Conservation (phyloP, 768 basidiomycete species). For the Leccinum uliginosum region DNA sequence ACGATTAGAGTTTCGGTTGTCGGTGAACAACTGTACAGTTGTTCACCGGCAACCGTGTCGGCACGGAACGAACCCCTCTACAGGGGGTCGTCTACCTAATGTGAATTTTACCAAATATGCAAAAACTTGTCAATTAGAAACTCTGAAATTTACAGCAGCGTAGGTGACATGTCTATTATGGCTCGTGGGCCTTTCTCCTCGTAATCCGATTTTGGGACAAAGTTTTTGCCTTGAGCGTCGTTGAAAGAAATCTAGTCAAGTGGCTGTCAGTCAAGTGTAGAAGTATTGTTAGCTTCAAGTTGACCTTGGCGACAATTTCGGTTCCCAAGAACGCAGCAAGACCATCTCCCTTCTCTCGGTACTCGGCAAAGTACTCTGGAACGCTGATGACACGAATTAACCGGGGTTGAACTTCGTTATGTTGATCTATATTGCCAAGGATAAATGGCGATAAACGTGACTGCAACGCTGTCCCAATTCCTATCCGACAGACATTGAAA, state of each 20-base stretch:
- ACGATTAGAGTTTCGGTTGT: slow-evolving; percentile 13
- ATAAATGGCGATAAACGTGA: slow-evolving; percentile 64
- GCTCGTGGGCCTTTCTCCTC: slow-evolving; percentile 65
- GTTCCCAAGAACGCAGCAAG: slow-evolving; percentile 77
- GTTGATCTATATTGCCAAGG: slow-evolving; percentile 55
- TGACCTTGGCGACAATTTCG: slow-evolving; percentile 82
- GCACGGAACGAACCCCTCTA: neutral
- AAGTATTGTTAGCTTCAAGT: slow-evolving; percentile 2
- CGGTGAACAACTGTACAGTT: slow-evolving; percentile 31
- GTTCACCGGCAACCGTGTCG: neutral
- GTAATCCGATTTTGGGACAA: slow-evolving; percentile 79
- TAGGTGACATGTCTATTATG: slow-evolving; percentile 74
- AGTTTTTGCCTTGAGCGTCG: slow-evolving; percentile 62
- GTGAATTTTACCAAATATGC: neutral
- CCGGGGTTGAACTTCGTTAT: slow-evolving; percentile 70
- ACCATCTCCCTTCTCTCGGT: slow-evolving; percentile 79
- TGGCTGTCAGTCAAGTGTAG: neutral
- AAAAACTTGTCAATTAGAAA: neutral
- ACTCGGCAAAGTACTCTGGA: slow-evolving; percentile 91
- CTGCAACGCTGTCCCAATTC: slow-evolving; percentile 64
- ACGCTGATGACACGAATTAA: slow-evolving; percentile 57
- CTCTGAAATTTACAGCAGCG: slow-evolving; percentile 46
- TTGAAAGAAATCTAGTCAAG: slow-evolving; percentile 63
- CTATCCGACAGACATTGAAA: slow-evolving; percentile 31
- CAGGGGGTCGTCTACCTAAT: neutral